phyloP scores from a whole-genome alignment of 2,329 filamentous ascomycete genomes.

The Blumeria graminis region DNA sequence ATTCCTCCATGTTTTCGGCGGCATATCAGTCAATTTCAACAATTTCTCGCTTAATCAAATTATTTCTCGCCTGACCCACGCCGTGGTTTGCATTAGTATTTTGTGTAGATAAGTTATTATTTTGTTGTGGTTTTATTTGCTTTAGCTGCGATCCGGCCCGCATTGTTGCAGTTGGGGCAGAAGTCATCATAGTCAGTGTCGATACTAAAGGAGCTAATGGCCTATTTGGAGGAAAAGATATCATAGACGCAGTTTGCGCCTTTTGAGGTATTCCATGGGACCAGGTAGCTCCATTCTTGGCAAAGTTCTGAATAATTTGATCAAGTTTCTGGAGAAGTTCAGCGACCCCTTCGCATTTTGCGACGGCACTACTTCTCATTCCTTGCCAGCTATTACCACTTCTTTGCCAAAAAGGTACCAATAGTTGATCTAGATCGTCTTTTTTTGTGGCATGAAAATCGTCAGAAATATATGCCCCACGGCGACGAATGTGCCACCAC shows the following conservation, averaged over 20 bases:
- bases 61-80: too few relatives aligned
- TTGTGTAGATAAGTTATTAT: too few relatives aligned
- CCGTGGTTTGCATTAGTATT: too few relatives aligned
- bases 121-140: too few relatives aligned
- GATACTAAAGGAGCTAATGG: too few relatives aligned
- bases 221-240: neutral
- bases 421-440: conserved; percentile 16
- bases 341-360: conserved; percentile 18
- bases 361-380: conserved; percentile 23
- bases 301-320: conserved; percentile 9
- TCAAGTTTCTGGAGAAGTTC: conserved; percentile 12
- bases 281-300: neutral
- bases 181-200: too few relatives aligned
- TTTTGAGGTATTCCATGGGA: neutral
- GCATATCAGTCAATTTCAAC: too few relatives aligned
- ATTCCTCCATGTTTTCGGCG: too few relatives aligned
- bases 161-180: too few relatives aligned
- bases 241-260: neutral
- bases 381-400: conserved; percentile 24
- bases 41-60: too few relatives aligned
- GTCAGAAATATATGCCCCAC: conserved; percentile 3
- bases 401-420: conserved; percentile 23
- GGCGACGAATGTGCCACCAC: conserved; percentile 14
- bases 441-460: conserved; percentile 3
- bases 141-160: too few relatives aligned